phyloP scores from a whole-genome alignment of 2,329 filamentous ascomycete species.

The Rhinocladiella mackenziei region DNA sequence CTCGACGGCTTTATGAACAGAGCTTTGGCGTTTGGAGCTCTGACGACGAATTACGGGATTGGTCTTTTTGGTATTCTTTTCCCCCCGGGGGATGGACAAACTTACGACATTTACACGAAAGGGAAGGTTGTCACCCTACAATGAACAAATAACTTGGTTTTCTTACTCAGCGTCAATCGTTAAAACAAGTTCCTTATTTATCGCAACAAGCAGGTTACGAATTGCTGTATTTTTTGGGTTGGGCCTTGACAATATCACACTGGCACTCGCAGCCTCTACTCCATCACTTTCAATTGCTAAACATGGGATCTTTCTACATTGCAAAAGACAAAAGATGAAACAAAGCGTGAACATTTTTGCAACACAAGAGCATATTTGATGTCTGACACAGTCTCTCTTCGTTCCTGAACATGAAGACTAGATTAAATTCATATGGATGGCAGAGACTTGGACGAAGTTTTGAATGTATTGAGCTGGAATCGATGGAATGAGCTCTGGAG shows the following conservation, averaged over 20 bases:
- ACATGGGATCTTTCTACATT: too few species aligned
- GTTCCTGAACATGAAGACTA: slow-evolving; percentile 1
- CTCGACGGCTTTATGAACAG: slow-evolving; percentile 24
- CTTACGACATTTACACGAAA: slow-evolving; percentile 20
- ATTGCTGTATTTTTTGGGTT: background rate
- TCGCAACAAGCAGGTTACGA: background rate
- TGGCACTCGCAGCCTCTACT: background rate
- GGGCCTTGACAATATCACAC: background rate
- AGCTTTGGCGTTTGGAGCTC: slow-evolving; percentile 13
- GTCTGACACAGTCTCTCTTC: too few species aligned
- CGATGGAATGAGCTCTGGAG: background rate
- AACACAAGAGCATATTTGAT: background rate
- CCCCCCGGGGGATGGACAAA: slow-evolving; percentile 8
- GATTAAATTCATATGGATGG: slow-evolving; percentile 6
- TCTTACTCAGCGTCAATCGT: slow-evolving; percentile 14
- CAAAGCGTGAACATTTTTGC: slow-evolving; percentile 1
- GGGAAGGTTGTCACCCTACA: background rate
- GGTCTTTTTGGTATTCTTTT: slow-evolving; percentile 7
- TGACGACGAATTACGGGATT: slow-evolving; percentile 17
- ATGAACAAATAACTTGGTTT: background rate
- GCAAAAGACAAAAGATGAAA: background rate
- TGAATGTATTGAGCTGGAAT: background rate
- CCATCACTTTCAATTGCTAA: background rate
- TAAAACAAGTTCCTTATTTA: slow-evolving; percentile 4
- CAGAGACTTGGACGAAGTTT: slow-evolving; percentile 5